Percentiles rank a stretch among this genome's conserved stretches.
Evolutionary conservation across 2,329 filamentous ascomycete genomes (phyloP).

Genomic region (Xylaria sp.): DNA sequence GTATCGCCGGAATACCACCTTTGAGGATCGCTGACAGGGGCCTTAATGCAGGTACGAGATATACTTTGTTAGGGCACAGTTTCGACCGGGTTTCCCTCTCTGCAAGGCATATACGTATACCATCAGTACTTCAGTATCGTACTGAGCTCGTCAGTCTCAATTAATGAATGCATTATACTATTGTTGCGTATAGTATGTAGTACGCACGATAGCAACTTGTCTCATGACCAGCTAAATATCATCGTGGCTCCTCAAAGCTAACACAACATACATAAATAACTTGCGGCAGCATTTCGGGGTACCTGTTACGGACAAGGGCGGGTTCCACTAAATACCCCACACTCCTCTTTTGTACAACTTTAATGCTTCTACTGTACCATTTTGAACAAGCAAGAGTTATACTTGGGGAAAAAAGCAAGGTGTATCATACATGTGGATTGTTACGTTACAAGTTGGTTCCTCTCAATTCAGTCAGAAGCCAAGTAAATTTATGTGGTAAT

Average conservation of each 20-base stretch:
- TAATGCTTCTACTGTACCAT: neutral
- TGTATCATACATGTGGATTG: neutral
- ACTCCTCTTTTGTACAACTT: neutral
- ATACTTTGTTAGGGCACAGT: slow-evolving; percentile 40
- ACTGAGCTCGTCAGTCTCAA: neutral
- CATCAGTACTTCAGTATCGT: neutral
- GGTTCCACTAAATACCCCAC: slow-evolving; percentile 3
- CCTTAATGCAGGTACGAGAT: slow-evolving; percentile 45
- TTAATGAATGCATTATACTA: neutral
- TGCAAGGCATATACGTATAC: neutral
- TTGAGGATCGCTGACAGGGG: slow-evolving; percentile 43
- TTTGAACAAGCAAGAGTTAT: neutral
- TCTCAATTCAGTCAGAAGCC: neutral
- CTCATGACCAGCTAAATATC: neutral
- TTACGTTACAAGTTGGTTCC: neutral
- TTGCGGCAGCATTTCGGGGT: neutral
- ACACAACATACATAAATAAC: neutral
- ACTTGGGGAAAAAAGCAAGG: neutral
- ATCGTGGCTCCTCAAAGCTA: no score
- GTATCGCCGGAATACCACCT: slow-evolving; percentile 35
- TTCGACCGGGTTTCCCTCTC: slow-evolving; percentile 39
- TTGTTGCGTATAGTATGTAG: neutral
- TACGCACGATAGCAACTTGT: neutral
- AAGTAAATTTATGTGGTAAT: neutral
- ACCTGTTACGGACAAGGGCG: neutral